Evolutionary conservation across 129 eudicot genomes (phyloP).

Genomic region (Smallanthus sonchifolius): DNA sequence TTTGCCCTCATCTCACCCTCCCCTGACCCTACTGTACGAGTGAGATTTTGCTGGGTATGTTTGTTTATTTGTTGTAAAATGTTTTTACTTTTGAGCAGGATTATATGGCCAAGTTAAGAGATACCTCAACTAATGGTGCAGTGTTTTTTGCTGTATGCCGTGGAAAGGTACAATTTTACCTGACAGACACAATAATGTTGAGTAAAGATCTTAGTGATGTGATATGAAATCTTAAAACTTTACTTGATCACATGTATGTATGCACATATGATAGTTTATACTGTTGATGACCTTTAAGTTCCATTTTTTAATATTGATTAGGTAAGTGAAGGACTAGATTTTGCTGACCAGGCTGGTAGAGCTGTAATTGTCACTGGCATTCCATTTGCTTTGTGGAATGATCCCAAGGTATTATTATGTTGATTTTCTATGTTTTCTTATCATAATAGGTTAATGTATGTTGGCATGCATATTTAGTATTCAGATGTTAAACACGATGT

Average conservation of each 20-base stretch:
- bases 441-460: neutral
- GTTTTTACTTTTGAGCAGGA: constrained; percentile 51
- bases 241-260: neutral
- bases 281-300: neutral
- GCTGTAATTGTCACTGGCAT: constrained; percentile 91
- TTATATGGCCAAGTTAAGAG: constrained; percentile 78
- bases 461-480: neutral
- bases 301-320: constrained; percentile 23
- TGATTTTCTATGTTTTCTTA: neutral
- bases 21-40: too few relatives aligned
- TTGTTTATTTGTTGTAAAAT: neutral
- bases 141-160: constrained; percentile 98
- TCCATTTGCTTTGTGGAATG: constrained; percentile 87
- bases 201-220: neutral
- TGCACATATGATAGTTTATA: neutral
- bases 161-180: constrained; percentile 66
- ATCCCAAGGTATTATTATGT: constrained; percentile 71
- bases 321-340: constrained; percentile 99
- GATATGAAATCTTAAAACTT: neutral
- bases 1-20: neutral
- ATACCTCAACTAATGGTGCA: constrained; percentile 68
- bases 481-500: neutral
- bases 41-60: too few relatives aligned
- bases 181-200: neutral
- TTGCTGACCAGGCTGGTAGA: constrained; percentile 95